Conservation (phyloP, 805 yeast species). For the Saccharomycopsis fibuligera region DNA sequence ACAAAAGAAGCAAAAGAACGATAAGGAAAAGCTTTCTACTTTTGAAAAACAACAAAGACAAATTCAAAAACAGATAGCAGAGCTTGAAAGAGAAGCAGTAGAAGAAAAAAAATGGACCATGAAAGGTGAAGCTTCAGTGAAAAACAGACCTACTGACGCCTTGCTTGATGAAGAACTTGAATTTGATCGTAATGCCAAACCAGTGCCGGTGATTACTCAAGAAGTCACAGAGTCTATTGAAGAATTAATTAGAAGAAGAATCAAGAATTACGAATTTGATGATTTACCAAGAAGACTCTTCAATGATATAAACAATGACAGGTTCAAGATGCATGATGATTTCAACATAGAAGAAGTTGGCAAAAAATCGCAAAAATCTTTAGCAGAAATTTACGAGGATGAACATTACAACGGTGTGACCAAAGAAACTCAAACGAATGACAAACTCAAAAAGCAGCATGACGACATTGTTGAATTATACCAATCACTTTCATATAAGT, state of each 20-base stretch:
- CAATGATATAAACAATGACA: slow-evolving; percentile 58
- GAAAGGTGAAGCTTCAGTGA: slow-evolving; percentile 85
- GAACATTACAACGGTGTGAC: slow-evolving; percentile 52
- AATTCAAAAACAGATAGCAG: slow-evolving; percentile 68
- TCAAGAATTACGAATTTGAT: slow-evolving; percentile 69
- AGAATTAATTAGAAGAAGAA: slow-evolving; percentile 80
- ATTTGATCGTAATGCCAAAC: slow-evolving; percentile 89
- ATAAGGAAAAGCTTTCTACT: slow-evolving; percentile 48
- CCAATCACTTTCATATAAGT: slow-evolving; percentile 54
- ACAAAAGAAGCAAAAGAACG: slow-evolving; percentile 23
- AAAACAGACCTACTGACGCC: slow-evolving; percentile 79
- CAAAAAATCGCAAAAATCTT: slow-evolving; percentile 75
- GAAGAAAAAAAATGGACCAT: slow-evolving; percentile 92
- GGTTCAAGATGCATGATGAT: slow-evolving; percentile 36
- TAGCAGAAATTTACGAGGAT: slow-evolving; percentile 89
- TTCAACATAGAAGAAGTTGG: slow-evolving; percentile 59
- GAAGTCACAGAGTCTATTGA: slow-evolving; percentile 84
- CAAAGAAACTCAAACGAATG: slow-evolving; percentile 45
- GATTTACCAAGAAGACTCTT: slow-evolving; percentile 73
- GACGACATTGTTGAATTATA: slow-evolving; percentile 68
- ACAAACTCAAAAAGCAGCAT: slow-evolving; percentile 66
- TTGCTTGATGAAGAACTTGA: slow-evolving; percentile 75
- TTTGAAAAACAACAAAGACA: slow-evolving; percentile 78
- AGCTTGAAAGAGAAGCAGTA: slow-evolving; percentile 78
- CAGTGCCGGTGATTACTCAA: slow-evolving; percentile 90